Base-by-base conservation (phyloP, 176 grass and related monocot species). In the Tuctoria greenei region DNA sequence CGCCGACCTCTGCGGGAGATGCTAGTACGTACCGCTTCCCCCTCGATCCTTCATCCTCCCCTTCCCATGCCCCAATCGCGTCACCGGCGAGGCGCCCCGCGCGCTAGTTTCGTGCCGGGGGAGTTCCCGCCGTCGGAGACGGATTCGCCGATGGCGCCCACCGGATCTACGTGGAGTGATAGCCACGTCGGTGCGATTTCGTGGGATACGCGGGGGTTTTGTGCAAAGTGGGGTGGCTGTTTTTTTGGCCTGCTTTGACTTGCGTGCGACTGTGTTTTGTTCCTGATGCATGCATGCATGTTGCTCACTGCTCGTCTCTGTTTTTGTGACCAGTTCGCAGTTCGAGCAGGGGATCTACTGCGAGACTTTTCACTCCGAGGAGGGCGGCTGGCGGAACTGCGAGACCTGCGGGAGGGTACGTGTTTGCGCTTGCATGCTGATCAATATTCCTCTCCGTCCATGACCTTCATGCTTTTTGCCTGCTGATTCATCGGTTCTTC, bases 321-420 rank as follows among this genome's bases (percentile, higher is more conserved):
- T 81, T 58, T 31, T 31, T 86, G 66, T 77, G 82, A 6, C 56
- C 69, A 88, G 86, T 58, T 73, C 44, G 36, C 74, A 88, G 65
- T 93, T 84, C 66, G 96, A 99, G 40, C 92, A 99, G 69, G 96
- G 96, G 59, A 92, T 62, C 72, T 99, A 95, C 83, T 99, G 96
- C 79, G 96, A 99, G 79, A 90, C 85, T 0, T 99, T 88, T 68
- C 96, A 99, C 73, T 84, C 85, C 12, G 89, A 92, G 16, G 96
- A 86, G 73, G 87, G 85, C 47, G 96, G 96, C 46, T 99, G 96
- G 96, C 92, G 96, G 83, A 90, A 79, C 76, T 99, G 96, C 56
- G 89, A 99, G 57, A 61, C 89, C 26, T 99, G 96, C 74, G 89
- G 89, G 38, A 99, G 94, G 92, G 96, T 99, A 79, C 79, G 82